Evolutionary conservation across 305 asterid genomes (phyloP), one percentile per base, ranked within the genome.

Genomic region (Striga hermonthica): DNA sequence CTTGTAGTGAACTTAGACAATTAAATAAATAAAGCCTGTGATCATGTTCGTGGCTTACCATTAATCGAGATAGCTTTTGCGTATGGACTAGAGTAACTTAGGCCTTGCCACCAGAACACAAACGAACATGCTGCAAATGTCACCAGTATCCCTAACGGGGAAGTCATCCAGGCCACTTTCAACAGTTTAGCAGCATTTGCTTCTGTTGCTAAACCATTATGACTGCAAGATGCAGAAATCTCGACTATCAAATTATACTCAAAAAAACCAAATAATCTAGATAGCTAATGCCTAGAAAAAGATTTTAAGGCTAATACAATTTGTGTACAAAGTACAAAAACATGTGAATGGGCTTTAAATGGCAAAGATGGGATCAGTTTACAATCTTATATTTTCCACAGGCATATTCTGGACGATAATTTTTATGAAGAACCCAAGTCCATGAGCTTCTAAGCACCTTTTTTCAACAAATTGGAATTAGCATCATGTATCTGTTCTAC

Each of bases 51-150:
- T 70, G 60, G 69, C 87, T 75, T 74, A 91, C 97, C 88, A 65
- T 86, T 75, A 67, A 92, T 89, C 83, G 85, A 83, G 68, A 92
- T 89, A 62, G 96, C 96, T 60, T 83, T 93, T 41, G 83, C 98
- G 65, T 90, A 90, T 55, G 91, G 81, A 74, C 82, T 88, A 55
- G 88, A 84, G 68, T 65, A 79, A 80, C 86, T 80, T 60, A 92
- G 76, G 57, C 73, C 82, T 79, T 87, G 96, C 96, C 93, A 90
- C 98, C 98, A 87, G 76, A 90, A 75, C 44, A 92, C 84, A 64
- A 84, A 76, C 48, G 77, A 43, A 56, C 90, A 84, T 64, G 86
- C 98, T 12, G 75, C 73, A 69, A 80, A 31, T 41, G 95, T 86
- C 62, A 86, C 70, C 31, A 86, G 59, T 63, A 83, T 65, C 71